Evolutionary conservation across 2,329 filamentous ascomycete genomes (phyloP).

Genomic region (Fusarium luffae): DNA sequence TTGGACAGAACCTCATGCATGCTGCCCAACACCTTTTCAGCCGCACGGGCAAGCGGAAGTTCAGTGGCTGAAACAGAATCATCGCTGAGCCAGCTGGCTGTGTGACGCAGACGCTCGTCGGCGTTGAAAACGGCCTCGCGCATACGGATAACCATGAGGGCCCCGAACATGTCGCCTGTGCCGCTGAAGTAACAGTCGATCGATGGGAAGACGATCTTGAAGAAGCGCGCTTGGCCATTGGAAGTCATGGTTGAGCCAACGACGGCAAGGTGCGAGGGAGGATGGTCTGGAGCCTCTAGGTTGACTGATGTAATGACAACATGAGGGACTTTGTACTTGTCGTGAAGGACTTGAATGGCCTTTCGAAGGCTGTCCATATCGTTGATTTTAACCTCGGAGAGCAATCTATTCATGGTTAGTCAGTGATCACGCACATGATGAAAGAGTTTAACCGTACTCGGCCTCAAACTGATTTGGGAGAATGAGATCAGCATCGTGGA

Average conservation of each 20-base stretch:
- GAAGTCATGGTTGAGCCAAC: slow-evolving; percentile 80
- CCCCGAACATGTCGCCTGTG: slow-evolving; percentile 98
- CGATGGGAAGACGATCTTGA: slow-evolving; percentile 86
- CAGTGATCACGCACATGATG: neutral
- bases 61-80: slow-evolving; percentile 76
- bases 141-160: slow-evolving; percentile 86
- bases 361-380: slow-evolving; percentile 77
- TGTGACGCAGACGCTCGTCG: slow-evolving; percentile 59
- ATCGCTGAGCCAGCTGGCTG: slow-evolving; percentile 77
- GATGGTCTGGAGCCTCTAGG: slow-evolving; percentile 66
- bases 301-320: slow-evolving; percentile 92
- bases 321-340: slow-evolving; percentile 81
- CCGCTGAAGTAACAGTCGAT: slow-evolving; percentile 96
- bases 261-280: slow-evolving; percentile 69
- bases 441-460: slow-evolving; percentile 70
- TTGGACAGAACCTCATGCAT: slow-evolving; percentile 87
- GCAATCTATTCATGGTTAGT: slow-evolving; percentile 64
- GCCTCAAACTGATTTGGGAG: slow-evolving; percentile 97
- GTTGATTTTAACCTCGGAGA: slow-evolving; percentile 85
- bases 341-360: slow-evolving; percentile 82
- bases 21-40: slow-evolving; percentile 87
- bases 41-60: slow-evolving; percentile 83
- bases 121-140: slow-evolving; percentile 76
- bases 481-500: slow-evolving; percentile 88
- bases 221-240: slow-evolving; percentile 77